Percentiles rank a stretch among this genome's conserved stretches.
Conservation (phyloP, 2,329 filamentous ascomycete species). For the Fusarium camptoceras region DNA sequence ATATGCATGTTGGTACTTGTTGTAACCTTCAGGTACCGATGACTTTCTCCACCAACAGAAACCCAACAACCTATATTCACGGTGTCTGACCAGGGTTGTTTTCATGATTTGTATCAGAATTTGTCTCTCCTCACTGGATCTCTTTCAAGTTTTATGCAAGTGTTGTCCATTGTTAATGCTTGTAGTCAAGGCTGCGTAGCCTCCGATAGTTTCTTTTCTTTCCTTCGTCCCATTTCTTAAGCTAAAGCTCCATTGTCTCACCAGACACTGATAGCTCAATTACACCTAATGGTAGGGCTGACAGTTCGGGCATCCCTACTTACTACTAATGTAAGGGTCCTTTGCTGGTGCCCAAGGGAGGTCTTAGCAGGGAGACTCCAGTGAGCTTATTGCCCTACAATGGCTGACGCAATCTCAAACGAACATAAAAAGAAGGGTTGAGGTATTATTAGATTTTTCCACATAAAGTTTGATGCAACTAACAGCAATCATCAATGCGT, state of each 20-base stretch:
- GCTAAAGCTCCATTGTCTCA: not conserved
- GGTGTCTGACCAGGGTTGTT: not conserved
- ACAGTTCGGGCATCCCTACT: not conserved
- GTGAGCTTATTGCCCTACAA: not conserved
- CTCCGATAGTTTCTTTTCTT: not conserved
- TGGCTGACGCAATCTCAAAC: not conserved
- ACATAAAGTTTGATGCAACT: not conserved
- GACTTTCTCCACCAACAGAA: not conserved
- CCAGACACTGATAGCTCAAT: not conserved
- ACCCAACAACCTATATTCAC: not conserved
- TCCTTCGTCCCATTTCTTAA: no score
- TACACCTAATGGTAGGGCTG: not conserved
- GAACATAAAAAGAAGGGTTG: not conserved
- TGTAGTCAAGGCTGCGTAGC: no score
- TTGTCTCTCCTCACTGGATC: no score
- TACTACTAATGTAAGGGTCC: not conserved
- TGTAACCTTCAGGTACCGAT: not conserved
- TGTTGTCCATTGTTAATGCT: no score
- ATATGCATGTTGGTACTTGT: not conserved
- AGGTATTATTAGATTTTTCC: not conserved
- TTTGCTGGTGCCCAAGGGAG: not conserved
- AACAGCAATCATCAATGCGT: not conserved
- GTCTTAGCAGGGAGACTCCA: not conserved
- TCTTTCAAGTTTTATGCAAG: no score
- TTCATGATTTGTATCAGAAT: not conserved